Evolutionary conservation across 1,139 yeast species (phyloP).

Genomic region (Protomyces macrosporus): DNA sequence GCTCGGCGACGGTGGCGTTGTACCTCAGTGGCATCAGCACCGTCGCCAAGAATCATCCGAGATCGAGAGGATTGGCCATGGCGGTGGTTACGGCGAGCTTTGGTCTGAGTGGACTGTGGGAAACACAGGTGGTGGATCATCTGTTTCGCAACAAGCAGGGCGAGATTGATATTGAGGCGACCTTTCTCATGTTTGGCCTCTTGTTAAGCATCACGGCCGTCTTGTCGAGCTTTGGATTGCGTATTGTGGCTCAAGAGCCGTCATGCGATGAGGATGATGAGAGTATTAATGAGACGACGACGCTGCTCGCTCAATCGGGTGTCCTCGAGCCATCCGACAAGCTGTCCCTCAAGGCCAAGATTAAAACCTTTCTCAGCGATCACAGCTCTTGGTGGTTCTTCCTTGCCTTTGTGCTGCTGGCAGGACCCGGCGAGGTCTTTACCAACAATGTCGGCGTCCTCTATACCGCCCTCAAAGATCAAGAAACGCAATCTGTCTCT

Average conservation of each 20-base stretch:
- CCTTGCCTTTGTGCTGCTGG: conserved; percentile 52
- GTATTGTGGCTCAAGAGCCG: conserved; percentile 22
- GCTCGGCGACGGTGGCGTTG: conserved; percentile 34
- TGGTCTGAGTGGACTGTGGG: conserved; percentile 70
- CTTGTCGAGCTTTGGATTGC: conserved; percentile 30
- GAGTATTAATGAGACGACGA: conserved; percentile 23
- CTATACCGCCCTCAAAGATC: conserved; percentile 36
- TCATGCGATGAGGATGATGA: neutral
- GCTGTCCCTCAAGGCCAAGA: conserved; percentile 21
- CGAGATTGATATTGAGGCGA: conserved; percentile 47
- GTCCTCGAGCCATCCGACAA: conserved; percentile 20
- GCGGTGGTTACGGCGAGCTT: conserved; percentile 83
- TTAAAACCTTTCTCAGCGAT: conserved; percentile 50
- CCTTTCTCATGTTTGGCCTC: conserved; percentile 55
- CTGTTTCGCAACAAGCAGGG: conserved; percentile 41
- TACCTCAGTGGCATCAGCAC: conserved; percentile 33
- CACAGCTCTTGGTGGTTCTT: conserved; percentile 62
- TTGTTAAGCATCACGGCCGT: conserved; percentile 36
- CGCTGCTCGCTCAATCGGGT: conserved; percentile 25
- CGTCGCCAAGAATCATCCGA: conserved; percentile 33
- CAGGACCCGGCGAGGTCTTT: conserved; percentile 86
- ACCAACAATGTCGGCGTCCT: conserved; percentile 74
- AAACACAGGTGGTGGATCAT: conserved; percentile 38
- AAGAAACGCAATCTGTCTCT: neutral
- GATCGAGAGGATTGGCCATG: conserved; percentile 58